Base-by-base conservation (phyloP, 495 filamentous ascomycete species). In the Talaromyces nanjingensis region DNA sequence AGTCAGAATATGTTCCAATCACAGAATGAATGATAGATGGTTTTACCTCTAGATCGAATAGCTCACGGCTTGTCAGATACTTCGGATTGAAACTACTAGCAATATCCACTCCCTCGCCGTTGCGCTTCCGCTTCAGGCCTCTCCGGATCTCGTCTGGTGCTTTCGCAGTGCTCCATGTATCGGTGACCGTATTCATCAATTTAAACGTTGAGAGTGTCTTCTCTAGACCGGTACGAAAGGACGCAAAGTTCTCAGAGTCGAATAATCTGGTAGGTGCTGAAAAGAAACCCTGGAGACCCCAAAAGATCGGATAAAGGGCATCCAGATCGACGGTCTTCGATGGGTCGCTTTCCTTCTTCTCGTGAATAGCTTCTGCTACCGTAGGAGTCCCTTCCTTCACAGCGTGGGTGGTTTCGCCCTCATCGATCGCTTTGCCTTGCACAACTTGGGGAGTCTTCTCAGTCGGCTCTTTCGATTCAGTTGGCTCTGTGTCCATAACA, bases 1-100 rank as follows among this genome's bases (percentile, higher is more conserved):
- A 2, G 20, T 54, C 24, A 54, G 18, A 54, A 25, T 56, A 29
- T 29, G 11, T 29, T n/a, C 9, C 4, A 6, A 16, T 4, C 24
- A 25, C 52, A 66, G 24, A 34, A 57, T 22, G 56, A 33, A 42
- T 27, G 33, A 56, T 1, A 29, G 16, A 53, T 27, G 25, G 60
- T 29, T 7, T 60, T 79, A 91, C 90, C 82, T 99, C 94, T 53
- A 98, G 84, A 66, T 94, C 91, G 75, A 99, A 99, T 3, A 99
- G 81, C 71, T 98, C 96, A 59, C 89, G 83, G 66, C 91, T 96
- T 20, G 94, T 99, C 11, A 99, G 81, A 74, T 98, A 99, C 70
- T 97, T 98, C 8, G 94, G 92, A 68, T 98, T 98, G 78, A 96
- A 96, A 24, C 83, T 88, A 70, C 86, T 89, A 34, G 87, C 82